phyloP scores from a whole-genome alignment of 345 rosid genomes.

The Zanthoxylum bungeanum region DNA sequence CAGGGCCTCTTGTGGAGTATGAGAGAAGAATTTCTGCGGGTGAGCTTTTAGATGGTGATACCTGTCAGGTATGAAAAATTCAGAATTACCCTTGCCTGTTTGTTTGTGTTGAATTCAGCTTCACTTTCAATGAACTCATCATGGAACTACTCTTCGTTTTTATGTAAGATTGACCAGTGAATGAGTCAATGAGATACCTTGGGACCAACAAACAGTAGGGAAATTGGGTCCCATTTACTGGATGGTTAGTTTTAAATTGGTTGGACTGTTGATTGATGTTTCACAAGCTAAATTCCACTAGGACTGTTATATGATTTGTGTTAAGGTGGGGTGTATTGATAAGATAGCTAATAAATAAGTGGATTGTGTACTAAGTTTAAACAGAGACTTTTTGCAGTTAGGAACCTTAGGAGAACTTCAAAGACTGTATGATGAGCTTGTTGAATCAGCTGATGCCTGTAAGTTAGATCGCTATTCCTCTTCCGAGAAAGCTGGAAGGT shows the following conservation, averaged over 20 bases:
- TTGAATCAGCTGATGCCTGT: conserved; percentile 77
- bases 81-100: conserved; percentile 5
- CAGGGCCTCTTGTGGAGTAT: conserved; percentile 88
- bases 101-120: not conserved
- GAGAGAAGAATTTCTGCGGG: conserved; percentile 71
- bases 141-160: not conserved
- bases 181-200: not conserved
- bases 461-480: conserved; percentile 79
- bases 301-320: not conserved
- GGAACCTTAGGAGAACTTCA: conserved; percentile 85
- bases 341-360: not conserved
- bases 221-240: not conserved
- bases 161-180: not conserved
- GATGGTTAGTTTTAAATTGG: not conserved
- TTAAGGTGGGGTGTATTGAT: not conserved
- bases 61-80: conserved; percentile 56
- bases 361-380: not conserved
- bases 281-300: not conserved
- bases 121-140: conserved; percentile 1
- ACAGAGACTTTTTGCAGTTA: conserved; percentile 38
- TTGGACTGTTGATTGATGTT: not conserved
- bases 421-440: conserved; percentile 82
- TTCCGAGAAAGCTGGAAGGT: conserved; percentile 81
- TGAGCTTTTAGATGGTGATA: conserved; percentile 87
- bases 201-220: not conserved